These are phyloP conservation scores for Thuja plicata DNA, from an alignment of 83 land plant genomes.

Conservation along the genomic window DNA sequence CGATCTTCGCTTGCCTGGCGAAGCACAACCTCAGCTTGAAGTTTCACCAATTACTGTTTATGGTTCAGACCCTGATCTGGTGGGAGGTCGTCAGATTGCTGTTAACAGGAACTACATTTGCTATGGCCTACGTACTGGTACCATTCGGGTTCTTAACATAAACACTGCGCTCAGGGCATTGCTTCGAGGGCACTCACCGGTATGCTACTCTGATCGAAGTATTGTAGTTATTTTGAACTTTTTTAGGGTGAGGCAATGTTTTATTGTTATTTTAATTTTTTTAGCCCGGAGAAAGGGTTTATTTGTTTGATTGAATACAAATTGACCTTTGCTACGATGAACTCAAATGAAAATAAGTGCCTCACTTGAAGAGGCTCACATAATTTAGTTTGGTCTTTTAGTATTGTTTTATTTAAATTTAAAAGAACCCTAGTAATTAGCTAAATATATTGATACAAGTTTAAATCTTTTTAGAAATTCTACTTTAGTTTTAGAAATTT, in stretches of 20 bases:
- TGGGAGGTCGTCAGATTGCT: slow-evolving; percentile 90
- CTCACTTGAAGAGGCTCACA: not conserved
- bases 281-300: not conserved
- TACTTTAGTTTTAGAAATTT: not conserved
- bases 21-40: slow-evolving; percentile 90
- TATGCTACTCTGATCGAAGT: slow-evolving; percentile 16
- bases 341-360: not conserved
- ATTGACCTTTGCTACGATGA: too few relatives aligned
- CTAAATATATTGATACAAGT: not conserved
- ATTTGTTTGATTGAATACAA: too few relatives aligned
- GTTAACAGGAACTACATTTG: slow-evolving; percentile 89
- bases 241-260: not conserved
- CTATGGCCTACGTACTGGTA: slow-evolving; percentile 75
- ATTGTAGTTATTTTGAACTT: too few relatives aligned
- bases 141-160: slow-evolving; percentile 86
- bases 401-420: not conserved
- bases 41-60: slow-evolving; percentile 93
- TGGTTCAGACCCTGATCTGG: slow-evolving; percentile 78
- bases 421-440: not conserved
- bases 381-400: not conserved
- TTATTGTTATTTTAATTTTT: not conserved
- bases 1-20: slow-evolving; percentile 67
- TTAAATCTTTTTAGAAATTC: too few relatives aligned
- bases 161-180: slow-evolving; percentile 77
- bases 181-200: slow-evolving; percentile 82